Evolutionary conservation across 2,329 filamentous ascomycete species (phyloP).

Genomic region (Coleophoma eucalyptorum): DNA sequence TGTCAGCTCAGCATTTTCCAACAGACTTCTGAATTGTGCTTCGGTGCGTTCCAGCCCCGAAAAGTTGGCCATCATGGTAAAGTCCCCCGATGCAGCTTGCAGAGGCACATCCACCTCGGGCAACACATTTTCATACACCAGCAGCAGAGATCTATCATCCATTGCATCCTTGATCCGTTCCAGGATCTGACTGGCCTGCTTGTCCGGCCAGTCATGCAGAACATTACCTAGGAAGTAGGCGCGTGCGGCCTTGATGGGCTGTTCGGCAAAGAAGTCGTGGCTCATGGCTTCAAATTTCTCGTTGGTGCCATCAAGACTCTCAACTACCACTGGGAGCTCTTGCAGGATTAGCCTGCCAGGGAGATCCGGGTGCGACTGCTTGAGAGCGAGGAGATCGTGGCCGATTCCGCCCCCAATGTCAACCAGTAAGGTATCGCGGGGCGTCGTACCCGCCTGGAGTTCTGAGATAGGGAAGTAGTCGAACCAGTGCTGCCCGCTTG

Average conservation of each 20-base stretch:
- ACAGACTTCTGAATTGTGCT: slow-evolving; percentile 29
- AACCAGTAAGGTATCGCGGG: slow-evolving; percentile 4
- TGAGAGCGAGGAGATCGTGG: slow-evolving; percentile 14
- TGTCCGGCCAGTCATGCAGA: slow-evolving; percentile 29
- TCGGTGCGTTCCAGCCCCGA: slow-evolving; percentile 32
- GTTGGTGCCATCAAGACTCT: slow-evolving; percentile 16
- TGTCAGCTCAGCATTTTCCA: slow-evolving; percentile 10
- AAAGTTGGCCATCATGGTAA: slow-evolving; percentile 28
- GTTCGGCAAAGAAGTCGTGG: slow-evolving; percentile 35
- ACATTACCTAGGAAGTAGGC: slow-evolving; percentile 27
- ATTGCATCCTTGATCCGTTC: slow-evolving; percentile 23
- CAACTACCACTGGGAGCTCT: slow-evolving; percentile 26
- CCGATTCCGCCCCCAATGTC: slow-evolving; percentile 12
- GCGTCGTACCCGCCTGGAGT: slow-evolving; percentile 1
- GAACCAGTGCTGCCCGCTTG: slow-evolving; percentile 3
- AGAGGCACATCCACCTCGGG: slow-evolving; percentile 22
- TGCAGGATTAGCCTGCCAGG: slow-evolving; percentile 18
- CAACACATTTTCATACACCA: slow-evolving; percentile 33
- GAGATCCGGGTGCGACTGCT: slow-evolving; percentile 22
- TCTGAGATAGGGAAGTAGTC: slow-evolving; percentile 5
- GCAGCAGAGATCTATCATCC: slow-evolving; percentile 28
- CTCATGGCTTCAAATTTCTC: slow-evolving; percentile 22
- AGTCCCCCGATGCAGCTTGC: slow-evolving; percentile 27
- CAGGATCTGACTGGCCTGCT: slow-evolving; percentile 8
- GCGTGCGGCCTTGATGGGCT: slow-evolving; percentile 35